Base-by-base conservation (phyloP, 192 early-diverging fungal species). In the Backusella australiensis region DNA sequence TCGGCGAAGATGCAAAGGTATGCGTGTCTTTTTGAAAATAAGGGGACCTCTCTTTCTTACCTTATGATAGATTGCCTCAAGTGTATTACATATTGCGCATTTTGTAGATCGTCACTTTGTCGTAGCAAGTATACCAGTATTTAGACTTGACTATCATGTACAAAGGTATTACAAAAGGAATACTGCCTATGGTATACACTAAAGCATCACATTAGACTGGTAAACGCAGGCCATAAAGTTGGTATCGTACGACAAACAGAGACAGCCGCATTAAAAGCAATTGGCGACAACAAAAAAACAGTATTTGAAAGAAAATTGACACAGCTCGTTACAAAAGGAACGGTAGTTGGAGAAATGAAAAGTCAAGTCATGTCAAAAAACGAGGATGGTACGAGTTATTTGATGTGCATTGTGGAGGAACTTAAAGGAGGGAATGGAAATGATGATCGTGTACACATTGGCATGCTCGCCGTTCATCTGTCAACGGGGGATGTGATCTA, bases 1-100 rank as follows among this genome's bases (percentile, higher is more conserved):
- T 98, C 88, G 94, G 89, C 44, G 90, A 95, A 34, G 96, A 97
- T 81, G 95, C 96, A 3, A 85, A 88, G 88, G 89, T 89, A 86
- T 32, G 38, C 29, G 67, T 59, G 1, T 39, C 15, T 70, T 32
- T 29, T 66, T 72, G 23, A 29, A 29, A 63, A 29, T 32, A 29
- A 44, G 3, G 14, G 69, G 8, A 29, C 19, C 35, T 29, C n/a
- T 32, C 38, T 67, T 4, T 34, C 26, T 12, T 32, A 32, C 2
- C 32, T n/a, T 42, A 69, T 34, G 12, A 19, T 86, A 93, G 77
- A 88, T 91, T 34, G 93, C 93, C 0, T 90, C 94, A 17, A 88
- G 86, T 23, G 88, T 91, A 49, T 89, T 97, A 6, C 86, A 91
- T 36, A 96, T 97, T 80, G 92, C 93, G 35, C 92, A 93, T 75